Base-by-base conservation (phyloP, 805 yeast species). In the Wickerhamomyces ciferrii region DNA sequence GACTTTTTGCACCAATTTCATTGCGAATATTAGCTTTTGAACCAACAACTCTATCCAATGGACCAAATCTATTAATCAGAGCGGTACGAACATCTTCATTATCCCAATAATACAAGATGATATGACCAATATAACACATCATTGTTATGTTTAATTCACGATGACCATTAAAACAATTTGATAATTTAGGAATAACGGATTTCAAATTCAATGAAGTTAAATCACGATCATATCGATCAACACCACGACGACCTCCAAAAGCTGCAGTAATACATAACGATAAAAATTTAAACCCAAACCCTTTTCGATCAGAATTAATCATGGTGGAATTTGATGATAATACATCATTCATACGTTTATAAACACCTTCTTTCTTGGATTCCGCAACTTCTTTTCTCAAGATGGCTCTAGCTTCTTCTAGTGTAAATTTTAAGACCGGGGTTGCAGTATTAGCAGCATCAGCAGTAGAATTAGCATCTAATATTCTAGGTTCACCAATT, bases 271-370 rank as follows among this genome's bases (percentile, higher is more conserved):
- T 34, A 37, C 50, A 49, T 11, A 46, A n/a, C 1, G 46, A 31
- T 11, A 52, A 13, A 24, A 52, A 46, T 36, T 44, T 49, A 31
- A 39, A 32, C 3, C 50, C 55, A 48, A 48, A 46, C 5, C 36
- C 43, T 2, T 19, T 20, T 13, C 47, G 45, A 27, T 48, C 38
- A 2, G 5, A 5, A 2, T 38, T 17, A 20, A 45, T 47, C 23
- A 10, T 11, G 8, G 21, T 11, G 9, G 17, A 6, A 18, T 40
- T 27, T 27, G 25, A 15, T 13, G 11, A 17, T 20, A 41, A 11
- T 11, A 23, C 25, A 11, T 29, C 5, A 21, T 41, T 41, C 15
- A 29, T 41, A 9, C n/a, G 15, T 14, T 34, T 34, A 14, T 15
- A 32, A 5, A 32, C 10, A n/a, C 5, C 19, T 4, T n/a, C 19